Evolutionary conservation across 2,329 filamentous ascomycete genomes (phyloP), one percentile per base, ranked within the genome.

Genomic region (Talaromyces funiculosus): DNA sequence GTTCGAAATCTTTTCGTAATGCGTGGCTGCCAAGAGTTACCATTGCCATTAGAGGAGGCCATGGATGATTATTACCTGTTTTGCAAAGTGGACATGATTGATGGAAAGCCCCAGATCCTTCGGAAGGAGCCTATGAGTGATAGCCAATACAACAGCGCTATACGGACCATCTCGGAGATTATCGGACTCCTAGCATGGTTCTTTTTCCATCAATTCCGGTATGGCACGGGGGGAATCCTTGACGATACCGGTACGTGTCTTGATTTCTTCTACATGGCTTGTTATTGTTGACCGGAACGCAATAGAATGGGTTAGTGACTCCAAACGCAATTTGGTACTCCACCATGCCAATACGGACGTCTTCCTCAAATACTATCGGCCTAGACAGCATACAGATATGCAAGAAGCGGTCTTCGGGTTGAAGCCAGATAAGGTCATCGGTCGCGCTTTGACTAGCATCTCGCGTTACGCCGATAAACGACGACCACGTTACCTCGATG

Each of bases 61-160:
- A 67, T 66, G 45, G 61, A 63, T 59, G 53, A 69, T 35, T 64
- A 66, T 38, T 68, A 68, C 63, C 14, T 71, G 38, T 70, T 71
- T 47, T 60, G 16, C 10, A 67, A 65, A 45, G 57, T 67, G 16
- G 18, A 63, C 14, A 24, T 66, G 10, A 59, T 65, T 40, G 38
- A 54, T 55, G 53, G 62, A 45, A 20, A 67, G 62, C 61, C 64
- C 38, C 12, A 38, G 33, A 67, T 68, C 53, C 42, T 66, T 26
- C 63, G 40, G 42, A 45, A 65, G 20, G 53, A 55, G 38, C 63
- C 26, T 4, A 68, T 69, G 54, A 61, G 60, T 47, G 38, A 56
- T 38, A 18, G 35, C 35, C 64, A 49, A 26, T 55, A 66, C 1
- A 26, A 63, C 42, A 38, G 14, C 22, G 61, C 66, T 51, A 62